A percentile compares a stretch with the other conserved stretches of the same genome.
Conservation (phyloP, 2,329 filamentous ascomycete genomes). For the Arthrobotrys entomopaga region DNA sequence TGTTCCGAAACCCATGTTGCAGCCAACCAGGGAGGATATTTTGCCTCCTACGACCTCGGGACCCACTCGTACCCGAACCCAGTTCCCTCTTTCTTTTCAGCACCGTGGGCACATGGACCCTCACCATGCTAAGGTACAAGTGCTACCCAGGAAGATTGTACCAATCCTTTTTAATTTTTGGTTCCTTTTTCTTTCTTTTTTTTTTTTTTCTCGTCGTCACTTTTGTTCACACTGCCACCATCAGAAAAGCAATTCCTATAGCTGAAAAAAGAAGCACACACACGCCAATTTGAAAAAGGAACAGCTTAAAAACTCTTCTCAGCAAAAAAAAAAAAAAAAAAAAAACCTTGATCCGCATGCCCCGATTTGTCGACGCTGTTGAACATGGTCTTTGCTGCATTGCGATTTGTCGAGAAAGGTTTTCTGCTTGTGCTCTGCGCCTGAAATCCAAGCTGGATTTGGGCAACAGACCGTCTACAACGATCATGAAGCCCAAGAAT, state of each 20-base stretch:
- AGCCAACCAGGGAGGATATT: constrained; percentile 53
- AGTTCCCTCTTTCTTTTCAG: constrained; percentile 12
- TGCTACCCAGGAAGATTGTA: constrained; percentile 31
- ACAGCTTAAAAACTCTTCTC: constrained; percentile 51
- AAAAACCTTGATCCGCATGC: constrained; percentile 46
- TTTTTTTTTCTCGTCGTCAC: constrained; percentile 12
- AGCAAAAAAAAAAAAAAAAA: constrained; percentile 12
- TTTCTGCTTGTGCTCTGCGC: constrained; percentile 12
- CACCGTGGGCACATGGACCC: constrained; percentile 53
- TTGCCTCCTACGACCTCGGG: constrained; percentile 29
- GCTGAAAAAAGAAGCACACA: constrained; percentile 55
- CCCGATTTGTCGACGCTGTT: constrained; percentile 50
- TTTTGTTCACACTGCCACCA: constrained; percentile 41
- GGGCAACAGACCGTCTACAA: constrained; percentile 50
- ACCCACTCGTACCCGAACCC: constrained; percentile 52
- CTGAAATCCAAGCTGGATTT: constrained; percentile 36
- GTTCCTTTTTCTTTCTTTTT: constrained; percentile 2
- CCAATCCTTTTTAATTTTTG: constrained; percentile 8
- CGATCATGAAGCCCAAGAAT: constrained; percentile 53
- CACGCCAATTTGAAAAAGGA: constrained; percentile 51
- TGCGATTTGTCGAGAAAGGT: constrained; percentile 47
- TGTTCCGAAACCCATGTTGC: constrained; percentile 44
- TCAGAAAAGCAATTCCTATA: constrained; percentile 48
- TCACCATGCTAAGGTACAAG: constrained; percentile 51
- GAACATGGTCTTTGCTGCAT: constrained; percentile 25